Conservation (phyloP, 2,329 filamentous ascomycete species). For the Kalmusia sp. region DNA sequence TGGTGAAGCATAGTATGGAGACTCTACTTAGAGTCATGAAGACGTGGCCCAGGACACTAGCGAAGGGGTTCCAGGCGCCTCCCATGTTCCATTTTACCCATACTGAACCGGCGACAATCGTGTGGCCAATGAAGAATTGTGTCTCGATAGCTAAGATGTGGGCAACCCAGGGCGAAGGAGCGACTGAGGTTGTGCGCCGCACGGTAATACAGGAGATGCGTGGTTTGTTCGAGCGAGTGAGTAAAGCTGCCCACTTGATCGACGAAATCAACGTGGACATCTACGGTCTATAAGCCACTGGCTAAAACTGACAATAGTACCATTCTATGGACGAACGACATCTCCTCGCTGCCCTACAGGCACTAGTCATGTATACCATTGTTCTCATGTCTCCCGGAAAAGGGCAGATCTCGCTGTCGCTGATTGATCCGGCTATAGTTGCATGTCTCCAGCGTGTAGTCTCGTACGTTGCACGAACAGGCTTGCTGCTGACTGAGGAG, state of each 20-base stretch:
- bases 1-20: slow-evolving; percentile 40
- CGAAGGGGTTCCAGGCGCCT: slow-evolving; percentile 46
- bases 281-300: not conserved
- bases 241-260: not conserved
- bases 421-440: slow-evolving; percentile 35
- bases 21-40: slow-evolving; percentile 44
- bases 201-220: slow-evolving; percentile 44
- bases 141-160: slow-evolving; percentile 49
- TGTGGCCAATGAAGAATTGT: slow-evolving; percentile 45
- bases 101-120: slow-evolving; percentile 26
- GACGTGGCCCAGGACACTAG: slow-evolving; percentile 50
- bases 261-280: not conserved
- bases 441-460: slow-evolving; percentile 39
- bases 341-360: slow-evolving; percentile 46
- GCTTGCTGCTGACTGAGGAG: slow-evolving; percentile 48
- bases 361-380: slow-evolving; percentile 47
- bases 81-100: slow-evolving; percentile 44
- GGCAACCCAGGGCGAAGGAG: slow-evolving; percentile 38
- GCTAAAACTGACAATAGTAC: slow-evolving; percentile 28
- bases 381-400: slow-evolving; percentile 48
- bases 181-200: slow-evolving; percentile 38
- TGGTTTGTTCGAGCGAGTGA: slow-evolving; percentile 39
- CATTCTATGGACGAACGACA: slow-evolving; percentile 40
- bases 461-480: slow-evolving; percentile 39
- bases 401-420: slow-evolving; percentile 22